A percentile compares a stretch with the other conserved stretches of the same genome.
Conservation (phyloP, 164 flowering plant species). For the Magnolia officinalis region DNA sequence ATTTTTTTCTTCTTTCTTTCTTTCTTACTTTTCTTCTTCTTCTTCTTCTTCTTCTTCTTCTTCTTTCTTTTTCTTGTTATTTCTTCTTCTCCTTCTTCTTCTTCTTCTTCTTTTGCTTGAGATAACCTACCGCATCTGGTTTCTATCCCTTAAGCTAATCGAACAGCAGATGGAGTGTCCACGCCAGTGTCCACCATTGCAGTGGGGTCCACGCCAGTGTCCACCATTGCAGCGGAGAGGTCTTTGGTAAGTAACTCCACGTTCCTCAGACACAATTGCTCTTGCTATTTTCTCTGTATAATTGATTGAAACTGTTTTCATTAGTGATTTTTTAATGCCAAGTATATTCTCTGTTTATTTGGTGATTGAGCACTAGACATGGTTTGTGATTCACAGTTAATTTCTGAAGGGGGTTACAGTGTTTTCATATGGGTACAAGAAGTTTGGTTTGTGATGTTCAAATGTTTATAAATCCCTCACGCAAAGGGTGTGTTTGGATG, state of each 20-base stretch:
- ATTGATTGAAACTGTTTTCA: neutral
- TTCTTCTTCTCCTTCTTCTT: too few species aligned
- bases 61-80: too few species aligned
- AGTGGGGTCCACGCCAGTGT: conserved; percentile 3
- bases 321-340: neutral
- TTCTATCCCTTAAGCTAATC: conserved; percentile 21
- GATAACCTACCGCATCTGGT: conserved; percentile 7
- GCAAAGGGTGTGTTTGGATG: neutral
- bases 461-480: neutral
- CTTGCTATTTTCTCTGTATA: neutral
- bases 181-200: neutral
- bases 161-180: conserved; percentile 21
- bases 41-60: too few species aligned
- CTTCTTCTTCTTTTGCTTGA: neutral
- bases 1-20: neutral
- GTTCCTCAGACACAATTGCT: neutral
- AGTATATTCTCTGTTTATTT: neutral
- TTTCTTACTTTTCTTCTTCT: neutral
- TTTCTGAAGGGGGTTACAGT: neutral
- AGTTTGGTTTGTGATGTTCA: neutral
- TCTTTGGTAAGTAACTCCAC: conserved; percentile 46
- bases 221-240: conserved; percentile 30
- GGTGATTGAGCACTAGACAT: neutral
- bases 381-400: neutral
- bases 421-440: too few species aligned